phyloP scores from a whole-genome alignment of 352 stramenopile genomes.

The Aphanomyces euteiches region DNA sequence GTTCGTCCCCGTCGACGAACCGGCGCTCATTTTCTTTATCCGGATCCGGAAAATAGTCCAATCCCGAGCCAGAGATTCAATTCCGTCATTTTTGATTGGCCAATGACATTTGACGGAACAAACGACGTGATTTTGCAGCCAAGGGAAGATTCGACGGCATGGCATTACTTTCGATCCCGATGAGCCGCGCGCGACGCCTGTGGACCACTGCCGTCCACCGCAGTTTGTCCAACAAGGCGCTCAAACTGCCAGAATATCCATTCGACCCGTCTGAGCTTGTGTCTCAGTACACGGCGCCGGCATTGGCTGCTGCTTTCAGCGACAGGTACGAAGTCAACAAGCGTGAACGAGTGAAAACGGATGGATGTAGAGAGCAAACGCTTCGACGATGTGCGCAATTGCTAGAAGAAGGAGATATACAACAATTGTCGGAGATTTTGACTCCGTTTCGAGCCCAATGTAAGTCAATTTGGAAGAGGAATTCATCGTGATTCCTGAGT shows the following conservation, averaged over 20 bases:
- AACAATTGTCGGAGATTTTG: slow-evolving; percentile 63
- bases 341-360: too few species aligned
- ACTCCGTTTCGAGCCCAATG: slow-evolving; percentile 60
- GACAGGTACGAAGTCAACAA: slow-evolving; percentile 82
- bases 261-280: slow-evolving; percentile 81
- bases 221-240: slow-evolving; percentile 14
- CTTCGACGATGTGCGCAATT: slow-evolving; percentile 69
- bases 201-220: background rate
- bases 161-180: background rate
- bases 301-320: slow-evolving; percentile 91
- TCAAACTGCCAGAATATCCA: slow-evolving; percentile 23
- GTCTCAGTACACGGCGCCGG: slow-evolving; percentile 95
- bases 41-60: too few species aligned
- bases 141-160: background rate
- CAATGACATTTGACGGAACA: background rate
- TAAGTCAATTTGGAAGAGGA: background rate
- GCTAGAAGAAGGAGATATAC: slow-evolving; percentile 65
- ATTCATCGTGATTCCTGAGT: slow-evolving; percentile 44
- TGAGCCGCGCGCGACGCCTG: background rate
- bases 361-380: slow-evolving; percentile 57
- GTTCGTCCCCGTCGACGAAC: background rate
- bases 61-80: too few species aligned
- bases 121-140: slow-evolving; percentile 5
- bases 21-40: too few species aligned
- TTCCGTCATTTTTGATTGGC: background rate